Evolutionary conservation across 768 basidiomycete species (phyloP).

Genomic region (Auricularia heimuer): DNA sequence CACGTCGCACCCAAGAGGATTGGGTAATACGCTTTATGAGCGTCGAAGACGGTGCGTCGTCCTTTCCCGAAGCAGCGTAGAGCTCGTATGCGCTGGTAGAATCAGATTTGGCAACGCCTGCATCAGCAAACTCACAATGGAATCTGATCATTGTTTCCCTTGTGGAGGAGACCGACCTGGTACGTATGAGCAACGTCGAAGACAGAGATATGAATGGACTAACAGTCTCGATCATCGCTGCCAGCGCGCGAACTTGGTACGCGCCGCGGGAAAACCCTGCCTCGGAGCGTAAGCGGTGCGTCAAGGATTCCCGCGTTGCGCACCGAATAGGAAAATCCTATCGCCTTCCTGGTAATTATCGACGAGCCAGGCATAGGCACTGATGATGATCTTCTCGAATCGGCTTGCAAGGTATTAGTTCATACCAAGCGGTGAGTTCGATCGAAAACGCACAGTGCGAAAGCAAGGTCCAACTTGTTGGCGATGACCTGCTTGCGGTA

Average conservation of each 20-base stretch:
- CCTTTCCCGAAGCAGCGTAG: constrained; percentile 15
- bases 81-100: constrained; percentile 29
- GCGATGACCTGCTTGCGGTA: constrained; percentile 16
- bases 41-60: too few relatives aligned
- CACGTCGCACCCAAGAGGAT: too few relatives aligned
- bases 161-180: constrained; percentile 32
- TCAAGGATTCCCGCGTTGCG: neutral
- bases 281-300: too few relatives aligned
- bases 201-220: too few relatives aligned
- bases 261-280: too few relatives aligned
- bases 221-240: too few relatives aligned
- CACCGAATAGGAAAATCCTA: constrained; percentile 34
- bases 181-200: neutral
- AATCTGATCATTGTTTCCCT: constrained; percentile 32
- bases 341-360: constrained; percentile 31
- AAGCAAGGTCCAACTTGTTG: constrained; percentile 24
- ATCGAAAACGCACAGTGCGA: constrained; percentile 26
- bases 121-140: constrained; percentile 22
- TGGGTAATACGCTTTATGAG: too few relatives aligned
- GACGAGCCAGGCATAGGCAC: constrained; percentile 32
- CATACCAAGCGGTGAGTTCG: neutral
- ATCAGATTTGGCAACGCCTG: neutral
- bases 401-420: constrained; percentile 18
- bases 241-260: too few relatives aligned
- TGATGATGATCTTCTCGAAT: constrained; percentile 24